Conservation (phyloP, 2,329 filamentous ascomycete species). For the Ascochyta fabae region DNA sequence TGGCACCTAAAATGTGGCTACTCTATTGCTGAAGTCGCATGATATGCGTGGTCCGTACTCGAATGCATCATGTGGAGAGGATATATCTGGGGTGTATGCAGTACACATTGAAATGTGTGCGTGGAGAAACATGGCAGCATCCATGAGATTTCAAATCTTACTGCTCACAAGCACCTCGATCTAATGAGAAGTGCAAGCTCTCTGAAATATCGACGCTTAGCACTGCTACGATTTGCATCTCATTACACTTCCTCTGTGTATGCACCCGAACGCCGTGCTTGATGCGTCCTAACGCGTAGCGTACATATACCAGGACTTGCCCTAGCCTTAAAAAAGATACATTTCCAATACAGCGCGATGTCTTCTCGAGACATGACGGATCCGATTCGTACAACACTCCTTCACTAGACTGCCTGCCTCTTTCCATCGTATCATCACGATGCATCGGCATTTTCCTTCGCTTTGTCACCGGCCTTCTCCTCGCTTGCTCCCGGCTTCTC, state of each 20-base stretch:
- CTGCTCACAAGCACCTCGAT: too few species aligned
- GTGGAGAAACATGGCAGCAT: too few species aligned
- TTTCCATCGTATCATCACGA: not conserved
- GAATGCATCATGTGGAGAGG: too few species aligned
- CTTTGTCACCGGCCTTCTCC: conserved; percentile 1
- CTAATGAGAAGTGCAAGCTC: not conserved
- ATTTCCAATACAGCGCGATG: not conserved
- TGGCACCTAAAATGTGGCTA: not conserved
- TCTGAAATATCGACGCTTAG: not conserved
- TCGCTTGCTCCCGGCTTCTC: not conserved
- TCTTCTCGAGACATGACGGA: not conserved
- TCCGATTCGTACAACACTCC: not conserved
- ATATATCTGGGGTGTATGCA: too few species aligned
- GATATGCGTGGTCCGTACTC: too few species aligned
- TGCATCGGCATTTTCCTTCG: not conserved
- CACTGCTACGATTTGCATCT: not conserved
- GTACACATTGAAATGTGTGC: too few species aligned
- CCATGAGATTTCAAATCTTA: too few species aligned
- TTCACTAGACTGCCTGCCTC: not conserved
- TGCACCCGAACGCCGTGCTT: not conserved
- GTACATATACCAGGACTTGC: not conserved
- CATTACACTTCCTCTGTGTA: not conserved
- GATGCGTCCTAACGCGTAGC: not conserved
- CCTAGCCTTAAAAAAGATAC: not conserved
- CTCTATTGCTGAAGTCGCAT: not conserved